Evolutionary conservation across 306 rosid species (phyloP).

Genomic region (Heteromeles arbutifolia): DNA sequence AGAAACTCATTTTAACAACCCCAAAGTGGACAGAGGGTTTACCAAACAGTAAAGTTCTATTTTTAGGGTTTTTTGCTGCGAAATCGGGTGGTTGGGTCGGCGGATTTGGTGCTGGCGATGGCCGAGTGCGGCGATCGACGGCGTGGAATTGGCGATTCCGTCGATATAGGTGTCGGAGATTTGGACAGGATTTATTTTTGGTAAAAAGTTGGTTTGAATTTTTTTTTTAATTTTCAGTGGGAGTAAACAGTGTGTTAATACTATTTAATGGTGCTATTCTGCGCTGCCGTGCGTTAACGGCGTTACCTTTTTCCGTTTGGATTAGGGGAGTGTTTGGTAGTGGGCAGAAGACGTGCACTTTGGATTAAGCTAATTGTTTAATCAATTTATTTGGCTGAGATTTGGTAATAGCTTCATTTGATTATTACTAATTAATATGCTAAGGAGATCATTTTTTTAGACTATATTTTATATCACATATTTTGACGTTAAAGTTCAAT

Average conservation of each 20-base stretch:
- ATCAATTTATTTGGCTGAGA: background rate
- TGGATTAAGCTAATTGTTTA: constrained; percentile 11
- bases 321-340: constrained; percentile 22
- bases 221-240: constrained; percentile 17
- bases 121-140: constrained; percentile 32
- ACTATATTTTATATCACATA: too few relatives aligned
- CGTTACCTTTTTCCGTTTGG: background rate
- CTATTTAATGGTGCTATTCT: constrained; percentile 29
- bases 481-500: too few relatives aligned
- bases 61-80: constrained; percentile 14
- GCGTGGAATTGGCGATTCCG: constrained; percentile 40
- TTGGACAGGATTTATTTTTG: constrained; percentile 13
- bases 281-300: constrained; percentile 27
- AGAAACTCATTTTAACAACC: constrained; percentile 25
- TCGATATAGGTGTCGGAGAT: constrained; percentile 42
- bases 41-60: constrained; percentile 3
- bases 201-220: constrained; percentile 21
- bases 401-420: background rate
- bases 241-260: constrained; percentile 35
- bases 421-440: background rate
- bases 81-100: background rate
- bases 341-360: constrained; percentile 21
- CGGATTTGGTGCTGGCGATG: constrained; percentile 30
- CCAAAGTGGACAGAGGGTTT: constrained; percentile 10
- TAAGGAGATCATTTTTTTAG: too few relatives aligned